Evolutionary conservation across 345 rosid species (phyloP).

Genomic region (Pugionium dolabratum): DNA sequence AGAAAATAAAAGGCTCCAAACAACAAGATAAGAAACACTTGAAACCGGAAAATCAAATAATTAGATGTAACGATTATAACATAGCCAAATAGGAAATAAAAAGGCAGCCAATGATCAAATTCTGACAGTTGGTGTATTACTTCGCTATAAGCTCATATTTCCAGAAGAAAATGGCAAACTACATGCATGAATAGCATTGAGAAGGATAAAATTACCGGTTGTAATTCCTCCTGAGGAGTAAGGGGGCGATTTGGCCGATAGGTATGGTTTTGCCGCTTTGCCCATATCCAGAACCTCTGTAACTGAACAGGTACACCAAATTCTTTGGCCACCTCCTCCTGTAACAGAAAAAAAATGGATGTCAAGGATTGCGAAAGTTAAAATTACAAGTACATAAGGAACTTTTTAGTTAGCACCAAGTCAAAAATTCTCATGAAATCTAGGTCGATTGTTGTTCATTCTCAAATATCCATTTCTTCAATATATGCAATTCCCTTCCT

Average conservation of each 20-base stretch:
- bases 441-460: conserved; percentile 14
- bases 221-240: conserved; percentile 73
- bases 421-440: background rate
- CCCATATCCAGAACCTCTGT: conserved; percentile 97
- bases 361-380: conserved; percentile 18
- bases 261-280: conserved; percentile 92
- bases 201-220: conserved; percentile 51
- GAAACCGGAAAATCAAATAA: conserved; percentile 3
- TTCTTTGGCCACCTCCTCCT: conserved; percentile 52
- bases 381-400: conserved; percentile 3
- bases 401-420: background rate
- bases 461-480: background rate
- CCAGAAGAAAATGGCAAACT: conserved; percentile 12
- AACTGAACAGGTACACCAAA: conserved; percentile 47
- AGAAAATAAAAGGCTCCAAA: background rate
- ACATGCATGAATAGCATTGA: conserved; percentile 13
- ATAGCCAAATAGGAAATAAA: background rate
- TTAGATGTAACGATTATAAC: conserved; percentile 14
- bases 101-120: conserved; percentile 8
- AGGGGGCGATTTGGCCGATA: conserved; percentile 88
- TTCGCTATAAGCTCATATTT: background rate
- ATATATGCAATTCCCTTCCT: background rate
- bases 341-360: conserved; percentile 27
- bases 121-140: background rate
- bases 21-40: conserved; percentile 5